Base-by-base conservation (phyloP, 73 alveolate species). In the Blepharisma stoltei region DNA sequence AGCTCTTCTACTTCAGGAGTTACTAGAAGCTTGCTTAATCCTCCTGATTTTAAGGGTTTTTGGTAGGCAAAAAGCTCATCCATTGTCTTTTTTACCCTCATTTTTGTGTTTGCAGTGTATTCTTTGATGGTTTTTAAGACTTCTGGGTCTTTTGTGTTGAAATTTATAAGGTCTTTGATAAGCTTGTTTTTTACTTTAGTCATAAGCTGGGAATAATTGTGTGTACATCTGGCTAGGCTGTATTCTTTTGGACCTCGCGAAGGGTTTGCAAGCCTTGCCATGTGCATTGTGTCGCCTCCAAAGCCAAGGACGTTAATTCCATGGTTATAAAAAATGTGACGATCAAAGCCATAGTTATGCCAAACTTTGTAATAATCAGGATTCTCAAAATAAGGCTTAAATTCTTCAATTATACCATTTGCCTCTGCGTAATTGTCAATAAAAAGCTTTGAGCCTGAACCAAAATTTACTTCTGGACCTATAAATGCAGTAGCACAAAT, bases 381-480 rank as follows among this genome's bases (percentile, higher is more conserved):
- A 79, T 91, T 87, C 67, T 94, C 97, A 21, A 94, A 73, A 69
- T 91, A 91, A 53, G 89, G 95, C 67, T 91, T 91, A 77, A 94
- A 94, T 66, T 70, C 89, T 55, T 54, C 47, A 4, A 94, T 82
- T 37, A 73, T 53, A 7, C 78, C 94, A 21, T 80, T 88, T n/a
- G 95, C 91, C 65, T 88, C 95, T 20, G 55, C 45, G 81, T 81
- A 92, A 60, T 92, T 92, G 83, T 94, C 97, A 32, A 94, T 83
- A 54, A 90, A 92, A 55, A 94, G 82, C 44, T 95, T 78, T 6
- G 99, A 97, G 0, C 99, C 99, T 78, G 87, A 89, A 4, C 99
- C 99, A 60, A 94, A 94, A 77, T 94, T 89, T 7, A 94, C 89
- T 50, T 94, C 99, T n/a, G 95, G 94, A 6, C 99, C 99, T 6